Conservation (phyloP, 345 rosid genomes). For the Gossypium longicalyx region DNA sequence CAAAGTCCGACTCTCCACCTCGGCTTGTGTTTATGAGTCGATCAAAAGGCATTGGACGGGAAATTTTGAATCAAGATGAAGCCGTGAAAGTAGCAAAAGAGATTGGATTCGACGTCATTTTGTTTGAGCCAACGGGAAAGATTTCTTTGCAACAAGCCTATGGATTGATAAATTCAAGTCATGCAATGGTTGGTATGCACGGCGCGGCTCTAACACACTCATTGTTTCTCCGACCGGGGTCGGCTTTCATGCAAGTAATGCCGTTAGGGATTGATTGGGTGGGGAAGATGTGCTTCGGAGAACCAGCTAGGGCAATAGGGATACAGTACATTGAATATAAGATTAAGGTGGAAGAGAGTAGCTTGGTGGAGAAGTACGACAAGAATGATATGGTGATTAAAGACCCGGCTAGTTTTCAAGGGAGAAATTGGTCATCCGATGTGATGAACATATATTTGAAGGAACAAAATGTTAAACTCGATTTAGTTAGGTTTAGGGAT, state of each 20-base stretch:
- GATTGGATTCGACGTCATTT: constrained; percentile 45
- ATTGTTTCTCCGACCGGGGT: constrained; percentile 46
- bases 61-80: constrained; percentile 32
- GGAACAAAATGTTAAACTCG: constrained; percentile 51
- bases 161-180: constrained; percentile 36
- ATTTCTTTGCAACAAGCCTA: constrained; percentile 33
- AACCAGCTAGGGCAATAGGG: constrained; percentile 39
- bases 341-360: constrained; percentile 38
- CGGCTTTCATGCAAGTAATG: constrained; percentile 26
- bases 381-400: constrained; percentile 32
- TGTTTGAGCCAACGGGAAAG: constrained; percentile 25
- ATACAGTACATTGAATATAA: constrained; percentile 41
- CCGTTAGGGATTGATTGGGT: background rate
- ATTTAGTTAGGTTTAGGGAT: constrained; percentile 38
- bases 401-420: constrained; percentile 36
- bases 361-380: constrained; percentile 41
- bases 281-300: constrained; percentile 35
- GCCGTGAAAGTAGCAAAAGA: constrained; percentile 23
- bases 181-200: constrained; percentile 54
- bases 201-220: constrained; percentile 57
- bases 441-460: constrained; percentile 54
- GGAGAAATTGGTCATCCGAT: constrained; percentile 31
- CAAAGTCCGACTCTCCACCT: constrained; percentile 1
- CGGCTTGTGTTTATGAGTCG: constrained; percentile 34
- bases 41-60: constrained; percentile 24